These are phyloP conservation scores for Odontarrhena argentea DNA, from an alignment of 345 rosid genomes.

Conservation along the genomic window DNA sequence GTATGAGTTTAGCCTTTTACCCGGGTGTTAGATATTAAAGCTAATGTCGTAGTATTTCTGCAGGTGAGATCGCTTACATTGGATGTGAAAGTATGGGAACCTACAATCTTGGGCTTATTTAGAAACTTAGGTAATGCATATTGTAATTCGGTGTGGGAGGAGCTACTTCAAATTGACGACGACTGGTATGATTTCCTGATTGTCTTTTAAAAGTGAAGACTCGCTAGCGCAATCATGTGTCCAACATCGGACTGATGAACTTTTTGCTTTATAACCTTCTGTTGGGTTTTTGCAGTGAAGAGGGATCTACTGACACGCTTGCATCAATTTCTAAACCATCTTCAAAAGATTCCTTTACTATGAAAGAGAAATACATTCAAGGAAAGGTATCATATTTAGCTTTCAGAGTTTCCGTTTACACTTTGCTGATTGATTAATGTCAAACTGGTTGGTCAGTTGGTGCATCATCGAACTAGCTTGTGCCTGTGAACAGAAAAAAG, in stretches of 20 bases:
- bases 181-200: constrained; percentile 47
- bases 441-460: too few relatives aligned
- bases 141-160: constrained; percentile 87
- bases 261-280: constrained; percentile 4
- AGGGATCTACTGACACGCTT: constrained; percentile 29
- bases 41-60: constrained; percentile 28
- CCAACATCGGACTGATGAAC: constrained; percentile 5
- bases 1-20: constrained; percentile 1
- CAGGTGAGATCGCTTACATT: constrained; percentile 86
- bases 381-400: constrained; percentile 57
- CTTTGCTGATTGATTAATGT: too few relatives aligned
- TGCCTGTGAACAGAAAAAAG: background rate
- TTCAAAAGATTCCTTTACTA: constrained; percentile 49
- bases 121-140: constrained; percentile 68
- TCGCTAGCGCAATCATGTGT: background rate
- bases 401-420: background rate
- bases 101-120: constrained; percentile 70
- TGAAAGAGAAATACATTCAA: constrained; percentile 75
- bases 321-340: constrained; percentile 60
- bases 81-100: constrained; percentile 94
- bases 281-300: constrained; percentile 49
- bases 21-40: background rate
- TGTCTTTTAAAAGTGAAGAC: background rate
- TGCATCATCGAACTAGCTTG: background rate
- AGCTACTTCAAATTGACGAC: constrained; percentile 46